Base-by-base conservation (phyloP, 768 basidiomycete species). In the Glaciozyma antarctica region DNA sequence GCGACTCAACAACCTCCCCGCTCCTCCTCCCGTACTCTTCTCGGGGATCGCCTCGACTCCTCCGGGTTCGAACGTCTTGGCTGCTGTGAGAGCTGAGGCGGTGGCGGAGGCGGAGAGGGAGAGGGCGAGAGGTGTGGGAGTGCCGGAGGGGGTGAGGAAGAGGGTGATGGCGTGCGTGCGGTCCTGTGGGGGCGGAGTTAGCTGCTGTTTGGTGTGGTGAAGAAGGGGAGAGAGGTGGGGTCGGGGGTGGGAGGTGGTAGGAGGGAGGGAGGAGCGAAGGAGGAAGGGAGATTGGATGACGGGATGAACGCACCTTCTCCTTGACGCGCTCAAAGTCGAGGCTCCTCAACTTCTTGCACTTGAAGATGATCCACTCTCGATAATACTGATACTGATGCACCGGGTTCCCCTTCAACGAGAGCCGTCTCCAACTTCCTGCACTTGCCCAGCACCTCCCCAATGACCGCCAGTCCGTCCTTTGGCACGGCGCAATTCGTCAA, bases 261-360 rank as follows among this genome's bases (percentile, higher is more conserved):
- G 24, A 53, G 2, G 52, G 52, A 21, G 52, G 16, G 24, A 21
- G 52, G 52, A 22, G 45, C 6, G 45, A 21, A 2, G 19, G 54
- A 38, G 16, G 19, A 47, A 38, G 48, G 54, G 24, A 43, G 26
- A 32, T 3, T 4, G 49, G 24, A 22, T 51, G n/a, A 52, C 15
- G 5, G 24, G 8, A 22, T 26, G 12, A 34, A 34, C 73, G 24
- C 80, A 91, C 90, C 85, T 91, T 90, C 77, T 92, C 90, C 76
- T 87, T 85, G 74, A 94, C 88, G 79, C 90, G 85, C 82, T 90
- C 88, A 79, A 89, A 94, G 83, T 94, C 90, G 75, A 94, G 81
- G 79, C 90, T 88, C 82, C 91, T 85, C 75, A 94, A 82, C 75
- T 83, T 82, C 77, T 86, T 85, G 81, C 90, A 81, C 80, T 86